Percentiles rank a stretch among this genome's conserved stretches.
Evolutionary conservation across 306 rosid species (phyloP).

Genomic region (Cucurbita ficifolia): DNA sequence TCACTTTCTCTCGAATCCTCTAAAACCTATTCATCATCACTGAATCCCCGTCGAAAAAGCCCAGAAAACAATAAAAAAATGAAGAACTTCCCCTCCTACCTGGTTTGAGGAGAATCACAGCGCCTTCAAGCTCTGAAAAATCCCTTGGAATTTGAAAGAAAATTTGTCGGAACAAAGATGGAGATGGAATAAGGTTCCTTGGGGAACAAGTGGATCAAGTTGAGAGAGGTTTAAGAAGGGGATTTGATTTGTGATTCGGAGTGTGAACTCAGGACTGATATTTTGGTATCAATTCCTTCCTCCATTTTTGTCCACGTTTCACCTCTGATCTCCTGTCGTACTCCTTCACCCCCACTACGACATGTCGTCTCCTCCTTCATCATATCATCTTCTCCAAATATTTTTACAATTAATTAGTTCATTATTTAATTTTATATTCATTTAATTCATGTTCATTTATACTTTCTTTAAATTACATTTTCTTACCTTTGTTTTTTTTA

Average conservation of each 20-base stretch:
- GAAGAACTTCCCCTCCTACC: not conserved
- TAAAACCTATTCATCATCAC: not conserved
- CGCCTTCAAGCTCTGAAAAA: no score
- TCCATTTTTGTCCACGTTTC: slow-evolving; percentile 17
- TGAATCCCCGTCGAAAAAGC: not conserved
- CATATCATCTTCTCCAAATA: not conserved
- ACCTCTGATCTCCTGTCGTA: slow-evolving; percentile 8
- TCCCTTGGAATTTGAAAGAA: not conserved
- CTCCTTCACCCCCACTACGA: not conserved
- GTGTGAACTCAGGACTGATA: slow-evolving; percentile 23
- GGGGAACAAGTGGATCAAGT: slow-evolving; percentile 4
- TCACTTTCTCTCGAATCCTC: not conserved
- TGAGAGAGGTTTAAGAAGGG: slow-evolving; percentile 8
- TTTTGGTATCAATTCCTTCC: slow-evolving; percentile 6
- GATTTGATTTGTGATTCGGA: slow-evolving; percentile 5
- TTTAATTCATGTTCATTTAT: not conserved
- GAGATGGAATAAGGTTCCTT: not conserved
- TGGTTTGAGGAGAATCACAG: not conserved
- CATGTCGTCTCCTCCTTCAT: not conserved
- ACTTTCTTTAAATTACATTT: no score
- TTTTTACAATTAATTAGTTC: not conserved
- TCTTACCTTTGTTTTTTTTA: no score
- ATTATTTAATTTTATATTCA: not conserved
- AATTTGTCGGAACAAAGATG: not conserved
- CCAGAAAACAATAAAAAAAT: not conserved